These are phyloP conservation scores for Endogone sp. DNA, from an alignment of 192 early-diverging fungal genomes.

Conservation along the genomic window DNA sequence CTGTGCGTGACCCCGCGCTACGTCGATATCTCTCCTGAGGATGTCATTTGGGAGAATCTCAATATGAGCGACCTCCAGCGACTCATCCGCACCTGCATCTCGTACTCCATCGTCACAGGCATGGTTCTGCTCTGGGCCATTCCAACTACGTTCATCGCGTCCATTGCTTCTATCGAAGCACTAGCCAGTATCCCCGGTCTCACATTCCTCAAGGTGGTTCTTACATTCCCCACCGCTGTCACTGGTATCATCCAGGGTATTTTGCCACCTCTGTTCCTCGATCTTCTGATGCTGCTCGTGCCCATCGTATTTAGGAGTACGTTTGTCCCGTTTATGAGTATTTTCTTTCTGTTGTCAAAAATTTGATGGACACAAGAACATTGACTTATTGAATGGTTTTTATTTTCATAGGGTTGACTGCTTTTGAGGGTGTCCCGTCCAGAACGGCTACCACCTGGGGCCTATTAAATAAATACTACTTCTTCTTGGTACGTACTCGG, in stretches of 20 bases:
- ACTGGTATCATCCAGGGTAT: slow-evolving; percentile 65
- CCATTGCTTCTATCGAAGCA: slow-evolving; percentile 44
- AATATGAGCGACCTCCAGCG: slow-evolving; percentile 46
- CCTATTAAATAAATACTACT: slow-evolving; percentile 68
- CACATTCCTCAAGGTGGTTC: slow-evolving; percentile 43
- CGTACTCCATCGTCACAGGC: slow-evolving; percentile 42
- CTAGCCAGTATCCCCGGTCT: slow-evolving; percentile 44
- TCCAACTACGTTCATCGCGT: slow-evolving; percentile 57
- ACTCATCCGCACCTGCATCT: slow-evolving; percentile 51
- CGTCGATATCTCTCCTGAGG: slow-evolving; percentile 59
- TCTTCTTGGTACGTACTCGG: slow-evolving; percentile 63
- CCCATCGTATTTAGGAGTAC: slow-evolving; percentile 60
- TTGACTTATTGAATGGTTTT: too few relatives aligned
- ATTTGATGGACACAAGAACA: background rate
- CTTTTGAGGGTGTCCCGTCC: slow-evolving; percentile 55
- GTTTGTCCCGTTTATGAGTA: slow-evolving; percentile 5
- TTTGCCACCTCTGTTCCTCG: slow-evolving; percentile 66
- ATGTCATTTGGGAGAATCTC: slow-evolving; percentile 83
- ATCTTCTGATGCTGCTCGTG: slow-evolving; percentile 63
- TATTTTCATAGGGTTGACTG: slow-evolving; percentile 37
- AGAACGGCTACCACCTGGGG: slow-evolving; percentile 54
- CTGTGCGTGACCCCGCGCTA: slow-evolving; percentile 63
- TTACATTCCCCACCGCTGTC: slow-evolving; percentile 28
- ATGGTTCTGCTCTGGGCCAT: slow-evolving; percentile 74
- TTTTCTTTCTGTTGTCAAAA: background rate